These are phyloP conservation scores for Candida koratica DNA, from an alignment of 805 yeast genomes.

Conservation along the genomic window DNA sequence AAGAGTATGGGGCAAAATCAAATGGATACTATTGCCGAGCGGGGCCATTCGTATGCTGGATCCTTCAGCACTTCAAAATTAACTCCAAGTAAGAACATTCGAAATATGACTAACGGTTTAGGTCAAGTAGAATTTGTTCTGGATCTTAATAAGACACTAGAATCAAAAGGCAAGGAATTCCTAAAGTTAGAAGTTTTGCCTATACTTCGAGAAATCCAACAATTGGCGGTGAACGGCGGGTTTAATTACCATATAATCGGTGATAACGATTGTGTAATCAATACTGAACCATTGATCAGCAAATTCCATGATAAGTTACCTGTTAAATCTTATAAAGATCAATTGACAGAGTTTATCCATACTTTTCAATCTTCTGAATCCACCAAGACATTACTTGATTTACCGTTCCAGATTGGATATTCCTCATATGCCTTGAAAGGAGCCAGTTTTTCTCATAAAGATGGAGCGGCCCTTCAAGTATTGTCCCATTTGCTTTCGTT, in stretches of 20 bases:
- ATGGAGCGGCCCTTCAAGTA: constrained; percentile 83
- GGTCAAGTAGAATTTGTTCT: constrained; percentile 69
- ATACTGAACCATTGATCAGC: constrained; percentile 34
- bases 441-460: constrained; percentile 60
- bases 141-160: constrained; percentile 51
- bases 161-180: constrained; percentile 32
- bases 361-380: constrained; percentile 16
- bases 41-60: constrained; percentile 84
- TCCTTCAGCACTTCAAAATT: constrained; percentile 61
- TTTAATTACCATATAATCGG: constrained; percentile 59
- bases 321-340: constrained; percentile 4
- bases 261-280: constrained; percentile 37
- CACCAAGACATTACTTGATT: constrained; percentile 47
- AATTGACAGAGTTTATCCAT: constrained; percentile 17
- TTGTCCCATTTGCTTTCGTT: constrained; percentile 77
- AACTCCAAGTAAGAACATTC: constrained; percentile 55
- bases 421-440: constrained; percentile 67
- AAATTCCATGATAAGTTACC: constrained; percentile 26
- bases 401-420: constrained; percentile 89
- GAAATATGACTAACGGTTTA: constrained; percentile 69
- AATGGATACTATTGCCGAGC: constrained; percentile 72
- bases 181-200: constrained; percentile 55
- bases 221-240: constrained; percentile 37
- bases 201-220: constrained; percentile 50
- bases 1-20: constrained; percentile 74